Evolutionary conservation across 169 alveolate species (phyloP), one percentile per base, ranked within the genome.

Genomic region (Cryptosporidium tyzzeri): DNA sequence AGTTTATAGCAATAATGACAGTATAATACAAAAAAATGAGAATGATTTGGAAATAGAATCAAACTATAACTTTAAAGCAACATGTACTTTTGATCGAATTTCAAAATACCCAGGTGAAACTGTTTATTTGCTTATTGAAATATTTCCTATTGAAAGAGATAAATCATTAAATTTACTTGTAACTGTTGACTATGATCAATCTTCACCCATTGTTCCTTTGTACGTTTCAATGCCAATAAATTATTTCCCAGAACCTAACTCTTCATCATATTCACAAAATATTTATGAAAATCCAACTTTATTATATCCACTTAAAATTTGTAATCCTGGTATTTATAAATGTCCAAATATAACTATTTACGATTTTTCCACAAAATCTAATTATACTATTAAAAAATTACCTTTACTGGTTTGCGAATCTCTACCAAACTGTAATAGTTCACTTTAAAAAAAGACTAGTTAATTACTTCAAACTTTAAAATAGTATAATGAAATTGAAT

Each of bases 321-420:
- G 89, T 48, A 12, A 61, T 80, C 89, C 89, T 41, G 89, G 89
- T 16, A 80, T 80, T 45, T 65, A 62, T 80, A 58, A 80, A 41
- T 80, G 89, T 16, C 89, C 89, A n/a, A 80, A 65, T 35, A 65
- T 80, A 62, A n/a, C 4, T 35, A 62, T 80, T 62, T 29, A 41
- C 65, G 89, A 80, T 45, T 65, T 62, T 29, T 29, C 48, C 33
- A 80, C 89, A 10, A 58, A 80, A 26, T 61, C 59, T 9, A 80
- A 61, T 18, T 80, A 62, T 10, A 8, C 31, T 0, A 80, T 80
- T 44, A 67, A 80, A 35, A 80, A 80, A 33, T 50, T 26, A 16
- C 89, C 89, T 5, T 62, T 80, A 16, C 23, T 80, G 23, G 75
- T 80, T 41, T 80, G 89, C n/a, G 70, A 80, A 58, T 70, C 31